Conservation (phyloP, 164 flowering plant genomes). For the Chimonanthus salicifolius region DNA sequence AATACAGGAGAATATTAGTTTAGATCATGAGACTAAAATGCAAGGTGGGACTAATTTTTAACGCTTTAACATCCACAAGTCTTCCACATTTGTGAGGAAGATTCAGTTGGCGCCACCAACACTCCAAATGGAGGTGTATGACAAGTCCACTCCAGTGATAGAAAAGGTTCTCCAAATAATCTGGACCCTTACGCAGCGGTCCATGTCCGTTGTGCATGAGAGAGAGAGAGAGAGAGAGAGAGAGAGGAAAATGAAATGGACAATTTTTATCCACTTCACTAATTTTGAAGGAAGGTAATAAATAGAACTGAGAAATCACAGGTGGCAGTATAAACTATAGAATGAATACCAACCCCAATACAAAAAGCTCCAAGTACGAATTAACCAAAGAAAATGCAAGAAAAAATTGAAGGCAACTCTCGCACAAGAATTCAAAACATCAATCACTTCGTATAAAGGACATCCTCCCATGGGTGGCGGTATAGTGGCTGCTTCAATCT, state of each 20-base stretch:
- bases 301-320: neutral
- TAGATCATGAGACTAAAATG: too few species aligned
- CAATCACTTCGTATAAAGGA: constrained; percentile 88
- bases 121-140: too few species aligned
- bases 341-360: neutral
- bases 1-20: too few species aligned
- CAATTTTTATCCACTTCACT: neutral
- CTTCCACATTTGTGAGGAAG: too few species aligned
- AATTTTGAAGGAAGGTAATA: too few species aligned
- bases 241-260: neutral
- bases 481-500: constrained; percentile 97
- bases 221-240: neutral
- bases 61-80: too few species aligned
- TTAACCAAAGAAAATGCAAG: neutral
- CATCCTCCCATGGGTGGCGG: constrained; percentile 99
- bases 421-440: too few species aligned
- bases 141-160: too few species aligned
- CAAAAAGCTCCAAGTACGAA: neutral
- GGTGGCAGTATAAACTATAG: neutral
- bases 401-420: neutral
- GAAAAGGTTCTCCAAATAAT: too few species aligned
- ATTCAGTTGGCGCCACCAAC: too few species aligned
- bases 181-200: too few species aligned
- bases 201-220: neutral
- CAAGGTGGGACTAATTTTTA: too few species aligned